These are phyloP conservation scores for Paraurostyla sp. DNA, from an alignment of 73 alveolate genomes.

Conservation along the genomic window DNA sequence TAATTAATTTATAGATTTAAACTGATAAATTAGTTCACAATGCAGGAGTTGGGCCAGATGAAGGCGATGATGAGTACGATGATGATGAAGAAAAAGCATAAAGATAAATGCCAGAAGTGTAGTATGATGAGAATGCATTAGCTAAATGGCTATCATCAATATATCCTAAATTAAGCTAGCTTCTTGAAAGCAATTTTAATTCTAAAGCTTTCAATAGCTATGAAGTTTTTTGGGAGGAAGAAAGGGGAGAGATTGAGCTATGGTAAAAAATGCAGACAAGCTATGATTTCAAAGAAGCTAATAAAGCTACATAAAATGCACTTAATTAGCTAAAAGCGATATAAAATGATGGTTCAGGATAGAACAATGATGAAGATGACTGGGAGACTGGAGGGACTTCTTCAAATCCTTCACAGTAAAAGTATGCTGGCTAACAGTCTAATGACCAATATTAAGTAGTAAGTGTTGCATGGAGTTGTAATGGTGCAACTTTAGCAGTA, in stretches of 20 bases:
- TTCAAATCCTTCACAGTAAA: not conserved
- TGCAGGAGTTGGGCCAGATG: conserved; percentile 49
- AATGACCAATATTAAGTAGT: conserved; percentile 73
- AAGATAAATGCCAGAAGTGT: not conserved
- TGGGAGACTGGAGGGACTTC: conserved; percentile 65
- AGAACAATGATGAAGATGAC: conserved; percentile 64
- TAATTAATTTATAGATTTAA: not conserved
- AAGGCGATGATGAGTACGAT: conserved; percentile 21
- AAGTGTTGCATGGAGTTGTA: conserved; percentile 84
- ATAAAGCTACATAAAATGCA: conserved; percentile 53
- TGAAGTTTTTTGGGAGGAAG: conserved; percentile 64
- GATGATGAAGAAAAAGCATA: conserved; percentile 42
- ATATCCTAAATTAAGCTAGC: conserved; percentile 51
- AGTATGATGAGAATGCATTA: conserved; percentile 52
- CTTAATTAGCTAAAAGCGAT: conserved; percentile 5
- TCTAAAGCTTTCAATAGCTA: conserved; percentile 62
- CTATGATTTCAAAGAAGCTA: conserved; percentile 59
- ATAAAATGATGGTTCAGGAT: not conserved
- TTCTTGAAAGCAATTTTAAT: conserved; percentile 38
- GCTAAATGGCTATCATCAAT: conserved; percentile 66
- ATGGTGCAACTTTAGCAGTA: conserved; percentile 88
- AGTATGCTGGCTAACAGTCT: conserved; percentile 4
- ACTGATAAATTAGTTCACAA: not conserved
- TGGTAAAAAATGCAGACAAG: conserved; percentile 50
- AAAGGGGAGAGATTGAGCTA: conserved; percentile 23